phyloP scores from a whole-genome alignment of 1,284 basidiomycete genomes.

The Ceratorhiza oryzae-sativae region DNA sequence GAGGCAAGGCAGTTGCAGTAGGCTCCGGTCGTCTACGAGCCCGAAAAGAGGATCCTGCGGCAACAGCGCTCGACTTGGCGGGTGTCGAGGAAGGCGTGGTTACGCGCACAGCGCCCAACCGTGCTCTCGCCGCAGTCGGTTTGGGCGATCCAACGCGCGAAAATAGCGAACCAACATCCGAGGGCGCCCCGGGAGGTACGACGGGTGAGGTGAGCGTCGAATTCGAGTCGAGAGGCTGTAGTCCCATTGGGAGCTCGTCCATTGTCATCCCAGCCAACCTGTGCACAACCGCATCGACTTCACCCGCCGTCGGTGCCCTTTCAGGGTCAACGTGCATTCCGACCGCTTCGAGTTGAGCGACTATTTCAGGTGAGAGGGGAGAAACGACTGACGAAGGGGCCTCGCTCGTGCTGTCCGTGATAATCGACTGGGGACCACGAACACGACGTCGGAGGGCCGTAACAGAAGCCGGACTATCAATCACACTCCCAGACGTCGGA shows the following conservation, averaged over 20 bases:
- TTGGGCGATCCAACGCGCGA: conserved; percentile 31
- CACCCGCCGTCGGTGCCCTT: background rate
- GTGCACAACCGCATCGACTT: background rate
- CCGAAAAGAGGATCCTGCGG: background rate
- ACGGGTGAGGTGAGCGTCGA: conserved; percentile 11
- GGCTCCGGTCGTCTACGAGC: background rate
- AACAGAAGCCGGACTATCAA: background rate
- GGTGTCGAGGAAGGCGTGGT: background rate
- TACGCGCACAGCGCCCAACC: background rate
- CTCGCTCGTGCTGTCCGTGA: background rate
- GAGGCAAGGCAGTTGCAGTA: background rate
- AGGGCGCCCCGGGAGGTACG: conserved; percentile 22
- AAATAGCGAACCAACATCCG: conserved; percentile 21
- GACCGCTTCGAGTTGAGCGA: background rate
- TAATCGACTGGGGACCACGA: background rate
- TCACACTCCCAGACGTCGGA: background rate
- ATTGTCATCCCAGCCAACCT: conserved; percentile 19
- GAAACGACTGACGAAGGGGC: conserved; percentile 31
- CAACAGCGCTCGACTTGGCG: background rate
- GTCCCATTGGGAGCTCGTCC: background rate
- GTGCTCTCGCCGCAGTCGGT: background rate
- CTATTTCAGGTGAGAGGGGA: conserved; percentile 19
- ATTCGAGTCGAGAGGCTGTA: background rate
- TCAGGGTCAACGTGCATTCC: conserved; percentile 15
- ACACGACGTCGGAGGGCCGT: conserved; percentile 1